Evolutionary conservation across 176 grass and related monocot species (phyloP).

Genomic region (Puccinellia tenuiflora): DNA sequence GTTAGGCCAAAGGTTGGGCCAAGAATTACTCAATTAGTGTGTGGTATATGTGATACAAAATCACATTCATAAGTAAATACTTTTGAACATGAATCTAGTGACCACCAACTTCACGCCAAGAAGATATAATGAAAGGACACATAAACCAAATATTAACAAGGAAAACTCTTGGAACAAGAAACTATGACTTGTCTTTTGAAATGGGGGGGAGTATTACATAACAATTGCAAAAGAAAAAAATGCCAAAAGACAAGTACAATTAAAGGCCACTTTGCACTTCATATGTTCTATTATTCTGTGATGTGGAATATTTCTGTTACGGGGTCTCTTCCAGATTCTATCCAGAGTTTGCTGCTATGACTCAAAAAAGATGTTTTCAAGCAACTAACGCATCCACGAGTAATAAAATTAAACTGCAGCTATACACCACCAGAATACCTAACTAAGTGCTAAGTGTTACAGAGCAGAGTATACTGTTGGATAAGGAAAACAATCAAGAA

Average conservation of each 20-base stretch:
- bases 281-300: neutral
- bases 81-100: neutral
- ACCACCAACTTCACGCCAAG: neutral
- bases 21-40: neutral
- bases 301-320: neutral
- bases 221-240: neutral
- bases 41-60: neutral
- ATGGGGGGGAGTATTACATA: neutral
- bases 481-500: neutral
- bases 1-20: neutral
- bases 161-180: neutral
- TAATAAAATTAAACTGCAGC: neutral
- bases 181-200: neutral
- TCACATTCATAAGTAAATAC: neutral
- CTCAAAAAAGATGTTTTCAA: neutral
- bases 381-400: neutral
- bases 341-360: neutral
- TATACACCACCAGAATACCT: neutral
- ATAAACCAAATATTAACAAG: neutral
- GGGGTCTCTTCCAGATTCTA: neutral
- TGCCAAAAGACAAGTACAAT: neutral
- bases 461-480: neutral
- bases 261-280: neutral
- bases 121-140: too few relatives aligned
- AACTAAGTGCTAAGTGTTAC: neutral